Base-by-base conservation (phyloP, 257 asterid species). In the Fraxinus cuspidata region DNA sequence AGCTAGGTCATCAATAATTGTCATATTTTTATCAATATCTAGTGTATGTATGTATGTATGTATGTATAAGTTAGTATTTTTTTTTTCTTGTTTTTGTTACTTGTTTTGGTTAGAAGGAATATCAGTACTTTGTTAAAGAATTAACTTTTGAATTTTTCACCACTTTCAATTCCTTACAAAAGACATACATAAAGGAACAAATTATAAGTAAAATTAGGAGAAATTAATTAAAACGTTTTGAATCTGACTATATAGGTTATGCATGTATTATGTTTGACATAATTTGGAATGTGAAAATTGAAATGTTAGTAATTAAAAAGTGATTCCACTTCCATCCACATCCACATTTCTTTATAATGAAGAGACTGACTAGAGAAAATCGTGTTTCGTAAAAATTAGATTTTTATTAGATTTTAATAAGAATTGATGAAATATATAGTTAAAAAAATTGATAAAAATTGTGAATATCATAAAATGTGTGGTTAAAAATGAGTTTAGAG, bases 1-100 rank as follows among this genome's bases (percentile, higher is more conserved):
- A 15, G 56, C 71, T 79, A 15, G 7, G 56, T 80, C 77, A 81
- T 76, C 87, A 79, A 85, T 84, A 78, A 85, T 84, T 87, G 87
- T 82, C 49, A 63, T 81, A 72, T 74, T 29, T 67, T 77, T 67
- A 31, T 42, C 19, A 47, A 47, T 47, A 47, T 15, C 56, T 15
- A 47, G n/a, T 15, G 56, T 47, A 1, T 47, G n/a, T 47, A 47
- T 47, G 56, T 47, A 47, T 15, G 56, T 47, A 1, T 47, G n/a
- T 47, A 47, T 47, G 56, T 47, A 47, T 15, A 47, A 15, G 7
- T 47, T 68, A 13, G 60, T 16, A 31, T 69, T 56, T 70, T 18
- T 42, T 5, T 28, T 78, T 73, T 64, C 53, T 74, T 34, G 51
- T 42, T 42, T 42, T 42, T 12, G 18, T 42, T 42, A 42, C 53